These are phyloP conservation scores for Stephanodiscus triporus DNA, from an alignment of 108 stramenopile genomes.

Conservation along the genomic window DNA sequence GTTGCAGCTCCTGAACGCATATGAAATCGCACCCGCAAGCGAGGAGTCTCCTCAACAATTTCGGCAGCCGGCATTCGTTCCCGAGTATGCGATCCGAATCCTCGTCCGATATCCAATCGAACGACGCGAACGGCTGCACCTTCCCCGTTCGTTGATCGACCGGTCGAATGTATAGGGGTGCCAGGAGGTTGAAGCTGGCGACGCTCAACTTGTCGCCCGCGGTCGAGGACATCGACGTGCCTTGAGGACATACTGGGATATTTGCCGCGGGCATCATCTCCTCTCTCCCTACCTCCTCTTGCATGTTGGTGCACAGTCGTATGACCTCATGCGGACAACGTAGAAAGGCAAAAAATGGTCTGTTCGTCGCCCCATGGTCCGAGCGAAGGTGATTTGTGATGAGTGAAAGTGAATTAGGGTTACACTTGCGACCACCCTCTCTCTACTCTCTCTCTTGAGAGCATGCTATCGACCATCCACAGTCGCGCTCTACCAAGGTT, in stretches of 20 bases:
- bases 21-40: slow-evolving; percentile 49
- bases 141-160: slow-evolving; percentile 52
- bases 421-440: no score
- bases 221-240: slow-evolving; percentile 29
- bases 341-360: no score
- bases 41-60: slow-evolving; percentile 26
- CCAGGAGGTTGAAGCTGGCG: slow-evolving; percentile 59
- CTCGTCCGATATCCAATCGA: slow-evolving; percentile 56
- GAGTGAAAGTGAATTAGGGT: no score
- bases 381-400: no score
- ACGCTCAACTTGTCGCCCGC: no score
- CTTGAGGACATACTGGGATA: slow-evolving; percentile 15
- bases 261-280: neutral
- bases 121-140: slow-evolving; percentile 59
- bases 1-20: slow-evolving; percentile 63
- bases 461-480: slow-evolving; percentile 3
- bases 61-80: slow-evolving; percentile 38
- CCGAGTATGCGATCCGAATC: slow-evolving; percentile 28
- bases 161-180: slow-evolving; percentile 58
- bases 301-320: no score
- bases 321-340: no score
- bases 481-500: neutral
- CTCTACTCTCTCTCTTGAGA: neutral
- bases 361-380: no score
- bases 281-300: no score